Percentiles rank a stretch among this genome's conserved stretches.
phyloP scores from a whole-genome alignment of 2,329 filamentous ascomycete genomes.

The Lachnellula occidentalis region DNA sequence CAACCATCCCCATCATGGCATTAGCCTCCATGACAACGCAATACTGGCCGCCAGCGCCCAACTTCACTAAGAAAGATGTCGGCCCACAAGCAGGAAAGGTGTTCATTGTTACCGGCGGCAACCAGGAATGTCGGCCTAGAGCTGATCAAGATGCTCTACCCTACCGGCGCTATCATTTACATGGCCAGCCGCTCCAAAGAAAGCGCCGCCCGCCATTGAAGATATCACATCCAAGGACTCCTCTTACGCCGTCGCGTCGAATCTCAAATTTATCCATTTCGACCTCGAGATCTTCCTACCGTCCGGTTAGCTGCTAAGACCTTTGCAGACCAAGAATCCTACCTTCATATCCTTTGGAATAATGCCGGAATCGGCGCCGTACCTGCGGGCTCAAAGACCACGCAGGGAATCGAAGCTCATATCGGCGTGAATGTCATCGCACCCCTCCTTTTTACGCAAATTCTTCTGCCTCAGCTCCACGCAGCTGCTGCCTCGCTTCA shows the following conservation, averaged over 20 bases:
- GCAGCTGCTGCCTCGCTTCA: neutral
- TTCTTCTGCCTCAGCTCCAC: slow-evolving; percentile 33
- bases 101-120: slow-evolving; percentile 14
- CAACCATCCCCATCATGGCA: neutral
- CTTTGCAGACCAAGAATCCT: slow-evolving; percentile 30
- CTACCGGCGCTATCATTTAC: slow-evolving; percentile 37
- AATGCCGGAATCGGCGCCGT: slow-evolving; percentile 25
- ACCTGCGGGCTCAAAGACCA: slow-evolving; percentile 1
- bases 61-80: slow-evolving; percentile 35
- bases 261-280: slow-evolving; percentile 32
- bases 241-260: slow-evolving; percentile 24
- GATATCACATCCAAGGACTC: slow-evolving; percentile 28
- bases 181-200: slow-evolving; percentile 35
- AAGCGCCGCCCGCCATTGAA: slow-evolving; percentile 34
- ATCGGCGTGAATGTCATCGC: slow-evolving; percentile 13
- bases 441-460: slow-evolving; percentile 10
- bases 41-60: slow-evolving; percentile 31
- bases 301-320: slow-evolving; percentile 31
- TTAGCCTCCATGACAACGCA: neutral
- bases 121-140: slow-evolving; percentile 31
- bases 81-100: slow-evolving; percentile 3
- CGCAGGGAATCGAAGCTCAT: slow-evolving; percentile 12
- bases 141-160: slow-evolving; percentile 33
- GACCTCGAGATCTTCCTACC: slow-evolving; percentile 33
- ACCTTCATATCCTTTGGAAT: slow-evolving; percentile 35